Evolutionary conservation across 1,139 yeast species (phyloP).

Genomic region (Debaryomyces sp.): DNA sequence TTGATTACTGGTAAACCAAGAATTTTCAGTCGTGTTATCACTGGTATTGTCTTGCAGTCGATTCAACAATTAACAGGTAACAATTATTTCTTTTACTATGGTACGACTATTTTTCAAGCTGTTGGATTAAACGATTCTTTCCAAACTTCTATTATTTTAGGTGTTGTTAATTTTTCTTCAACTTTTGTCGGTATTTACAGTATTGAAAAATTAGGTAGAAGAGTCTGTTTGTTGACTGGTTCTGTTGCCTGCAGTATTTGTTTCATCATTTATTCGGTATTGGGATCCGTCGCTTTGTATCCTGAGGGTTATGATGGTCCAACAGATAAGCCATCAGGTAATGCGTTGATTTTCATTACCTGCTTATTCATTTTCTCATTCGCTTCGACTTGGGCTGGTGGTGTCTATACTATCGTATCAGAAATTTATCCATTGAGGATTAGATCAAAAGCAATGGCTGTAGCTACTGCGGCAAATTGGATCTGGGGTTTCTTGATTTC

Average conservation of each 20-base stretch:
- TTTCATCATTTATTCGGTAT: slow-evolving; percentile 60
- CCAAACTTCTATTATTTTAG: slow-evolving; percentile 73
- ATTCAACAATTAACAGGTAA: slow-evolving; percentile 81
- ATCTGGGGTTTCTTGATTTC: slow-evolving; percentile 76
- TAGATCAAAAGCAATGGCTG: slow-evolving; percentile 77
- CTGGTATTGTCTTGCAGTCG: slow-evolving; percentile 66
- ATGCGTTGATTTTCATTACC: slow-evolving; percentile 74
- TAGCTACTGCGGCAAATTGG: slow-evolving; percentile 81
- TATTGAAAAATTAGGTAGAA: slow-evolving; percentile 73
- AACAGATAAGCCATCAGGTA: slow-evolving; percentile 52
- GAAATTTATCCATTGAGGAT: slow-evolving; percentile 80
- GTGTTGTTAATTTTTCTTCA: slow-evolving; percentile 75
- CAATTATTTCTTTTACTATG: slow-evolving; percentile 82
- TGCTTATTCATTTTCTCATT: slow-evolving; percentile 80
- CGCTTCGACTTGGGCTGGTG: slow-evolving; percentile 87
- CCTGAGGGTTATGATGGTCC: slow-evolving; percentile 45
- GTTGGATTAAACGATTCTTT: slow-evolving; percentile 75
- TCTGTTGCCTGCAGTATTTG: slow-evolving; percentile 54
- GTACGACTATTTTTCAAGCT: slow-evolving; percentile 75
- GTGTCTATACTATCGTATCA: slow-evolving; percentile 74
- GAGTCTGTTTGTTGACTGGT: slow-evolving; percentile 59
- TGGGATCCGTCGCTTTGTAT: slow-evolving; percentile 62
- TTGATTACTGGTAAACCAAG: slow-evolving; percentile 66
- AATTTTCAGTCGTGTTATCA: slow-evolving; percentile 60
- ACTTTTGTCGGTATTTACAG: slow-evolving; percentile 67